phyloP scores from a whole-genome alignment of 352 stramenopile genomes.

The Globisporangium cylindrosporum region DNA sequence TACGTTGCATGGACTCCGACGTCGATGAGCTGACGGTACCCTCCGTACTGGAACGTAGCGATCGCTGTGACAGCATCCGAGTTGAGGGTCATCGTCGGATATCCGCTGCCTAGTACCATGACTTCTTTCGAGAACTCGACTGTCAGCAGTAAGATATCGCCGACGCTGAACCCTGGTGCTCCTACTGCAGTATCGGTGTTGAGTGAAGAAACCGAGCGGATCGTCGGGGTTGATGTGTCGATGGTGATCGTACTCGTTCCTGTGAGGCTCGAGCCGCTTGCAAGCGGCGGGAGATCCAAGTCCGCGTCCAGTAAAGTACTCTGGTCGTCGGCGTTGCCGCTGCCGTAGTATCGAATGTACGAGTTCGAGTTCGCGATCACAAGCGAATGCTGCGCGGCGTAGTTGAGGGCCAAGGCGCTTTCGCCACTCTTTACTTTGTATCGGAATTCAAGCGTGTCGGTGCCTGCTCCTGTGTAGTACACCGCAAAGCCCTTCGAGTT shows the following conservation, averaged over 20 bases:
- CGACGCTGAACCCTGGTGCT: slow-evolving; percentile 49
- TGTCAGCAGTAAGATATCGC: slow-evolving; percentile 65
- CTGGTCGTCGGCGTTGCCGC: background rate
- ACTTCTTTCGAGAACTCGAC: slow-evolving; percentile 67
- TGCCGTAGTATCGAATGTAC: slow-evolving; percentile 11
- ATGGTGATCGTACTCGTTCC: slow-evolving; percentile 33
- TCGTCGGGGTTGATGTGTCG: slow-evolving; percentile 31
- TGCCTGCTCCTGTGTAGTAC: slow-evolving; percentile 47
- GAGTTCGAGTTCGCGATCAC: slow-evolving; percentile 19
- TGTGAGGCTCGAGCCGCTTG: slow-evolving; percentile 28
- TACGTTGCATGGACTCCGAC: slow-evolving; percentile 53
- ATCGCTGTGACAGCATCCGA: slow-evolving; percentile 27
- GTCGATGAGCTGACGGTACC: slow-evolving; percentile 65
- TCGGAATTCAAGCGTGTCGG: slow-evolving; percentile 51
- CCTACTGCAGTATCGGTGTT: slow-evolving; percentile 28
- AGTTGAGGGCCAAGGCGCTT: slow-evolving; percentile 42
- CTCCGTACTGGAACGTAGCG: slow-evolving; percentile 45
- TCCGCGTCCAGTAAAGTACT: slow-evolving; percentile 27
- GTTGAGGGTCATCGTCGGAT: slow-evolving; percentile 43
- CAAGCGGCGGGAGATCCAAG: slow-evolving; percentile 32
- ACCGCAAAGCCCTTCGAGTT: slow-evolving; percentile 58
- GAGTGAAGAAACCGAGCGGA: slow-evolving; percentile 47
- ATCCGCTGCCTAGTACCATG: slow-evolving; percentile 26
- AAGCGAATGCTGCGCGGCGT: slow-evolving; percentile 41
- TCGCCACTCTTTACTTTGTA: slow-evolving; percentile 62